Evolutionary conservation across 352 stramenopile species (phyloP), one percentile per base, ranked within the genome.

Genomic region (Peronosclerospora sorghi): DNA sequence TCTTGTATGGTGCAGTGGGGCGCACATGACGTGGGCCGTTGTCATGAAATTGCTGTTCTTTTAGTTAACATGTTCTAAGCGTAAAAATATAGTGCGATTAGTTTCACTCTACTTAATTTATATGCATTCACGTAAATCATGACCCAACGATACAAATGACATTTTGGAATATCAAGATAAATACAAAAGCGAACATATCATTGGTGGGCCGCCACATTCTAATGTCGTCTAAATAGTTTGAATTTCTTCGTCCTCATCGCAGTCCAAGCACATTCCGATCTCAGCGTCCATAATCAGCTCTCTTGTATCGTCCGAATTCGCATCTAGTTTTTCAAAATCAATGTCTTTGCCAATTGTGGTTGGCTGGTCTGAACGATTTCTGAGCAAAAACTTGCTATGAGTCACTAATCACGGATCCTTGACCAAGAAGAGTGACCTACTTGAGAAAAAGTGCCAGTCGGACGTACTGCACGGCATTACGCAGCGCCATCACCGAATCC

Each of bases 21-120:
- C 67, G 42, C 78, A 93, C 61, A 62, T 93, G 52, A 41, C 86
- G 29, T 93, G 80, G 80, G 71, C 74, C 4, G 76, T 88, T 40
- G 49, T 87, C 35, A 79, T 93, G 66, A 93, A 93, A 57, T 59
- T 93, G 28, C 52, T 88, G 19, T 93, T 93, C 59, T 93, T 88
- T 50, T 93, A 79, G 65, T 15, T 30, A 24, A 18, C 35, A 18
- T 43, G 23, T 5, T 47, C 29, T 54, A 51, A 37, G 35, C 57
- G 47, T 40, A 51, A 46, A 51, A 46, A 9, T 18, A 50, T 56
- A 65, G n/a, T 27, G 18, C 20, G 43, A 13, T 49, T 20, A 51
- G 48, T 48, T 49, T 37, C 32, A 35, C 30, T n/a, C n/a, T n/a
- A n/a, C n/a, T n/a, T n/a, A n/a, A 13, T 20, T 36, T 27, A 37